Evolutionary conservation across 495 filamentous ascomycete species (phyloP), one percentile per base, ranked within the genome.

Genomic region (Parathielavia hyrcaniae): DNA sequence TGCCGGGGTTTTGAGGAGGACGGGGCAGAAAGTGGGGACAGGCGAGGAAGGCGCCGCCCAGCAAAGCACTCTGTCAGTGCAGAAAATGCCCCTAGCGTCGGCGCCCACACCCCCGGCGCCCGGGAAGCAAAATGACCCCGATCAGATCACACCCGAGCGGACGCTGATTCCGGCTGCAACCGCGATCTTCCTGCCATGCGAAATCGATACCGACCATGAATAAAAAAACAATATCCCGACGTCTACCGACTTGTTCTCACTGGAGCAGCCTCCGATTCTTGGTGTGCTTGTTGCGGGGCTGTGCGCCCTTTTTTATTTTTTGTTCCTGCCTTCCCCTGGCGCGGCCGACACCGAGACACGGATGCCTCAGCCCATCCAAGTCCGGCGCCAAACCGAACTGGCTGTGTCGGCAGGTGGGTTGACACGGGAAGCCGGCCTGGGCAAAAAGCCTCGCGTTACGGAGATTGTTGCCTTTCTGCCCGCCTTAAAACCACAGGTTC

Each of bases 1-100:
- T 71, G 69, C 69, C 69, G 69, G 69, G 66, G 66, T 60, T 53
- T 49, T 50, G 51, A 63, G 62, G 65, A 64, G 57, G 62, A 64
- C 64, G 66, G 65, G 62, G 61, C 47, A 54, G 38, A 65, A 60
- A 63, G 64, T 64, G 64, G 68, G 57, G 56, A 39, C 63, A 30
- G 14, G 46, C n/a, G 46, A 41, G 52, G 55, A 50, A 66, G 56
- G 50, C 58, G 49, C 49, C 46, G 45, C 38, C n/a, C 61, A 52
- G 39, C 53, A 35, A n/a, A n/a, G n/a, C n/a, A n/a, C n/a, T n/a
- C 14, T 17, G 38, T 34, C 44, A 59, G 41, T 35, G 59, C 53
- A 22, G n/a, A 47, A 49, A 26, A 1, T 30, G 26, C 30, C 61
- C 51, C 34, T 26, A 55, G 55, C 38, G 50, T 53, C 45, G 50